Percentiles rank a stretch among this genome's conserved stretches.
Conservation (phyloP, 805 yeast genomes). For the Candida caryicola region DNA sequence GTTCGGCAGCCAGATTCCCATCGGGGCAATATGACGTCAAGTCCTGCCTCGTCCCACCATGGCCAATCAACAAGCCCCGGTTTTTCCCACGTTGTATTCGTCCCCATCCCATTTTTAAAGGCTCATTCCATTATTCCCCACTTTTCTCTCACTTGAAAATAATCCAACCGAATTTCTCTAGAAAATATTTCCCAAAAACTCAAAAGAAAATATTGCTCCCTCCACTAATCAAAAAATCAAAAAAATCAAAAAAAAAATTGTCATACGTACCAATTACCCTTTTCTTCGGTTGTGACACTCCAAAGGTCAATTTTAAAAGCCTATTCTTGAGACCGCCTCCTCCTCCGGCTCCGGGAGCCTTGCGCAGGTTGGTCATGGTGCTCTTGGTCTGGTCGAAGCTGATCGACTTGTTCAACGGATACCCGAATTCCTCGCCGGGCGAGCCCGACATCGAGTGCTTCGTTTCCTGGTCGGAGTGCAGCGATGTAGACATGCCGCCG, state of each 20-base stretch:
- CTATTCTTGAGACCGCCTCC: slow-evolving; percentile 3
- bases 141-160: background rate
- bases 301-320: slow-evolving; percentile 3
- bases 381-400: slow-evolving; percentile 40
- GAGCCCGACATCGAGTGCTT: background rate
- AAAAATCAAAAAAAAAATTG: slow-evolving; percentile 10
- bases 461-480: background rate
- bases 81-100: too few species aligned
- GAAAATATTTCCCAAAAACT: background rate
- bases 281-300: slow-evolving; percentile 22
- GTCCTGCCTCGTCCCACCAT: too few species aligned
- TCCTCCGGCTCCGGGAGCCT: slow-evolving; percentile 7
- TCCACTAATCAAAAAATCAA: background rate
- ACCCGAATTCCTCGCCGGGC: background rate
- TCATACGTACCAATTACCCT: slow-evolving; percentile 33
- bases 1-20: too few species aligned
- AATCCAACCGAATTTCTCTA: background rate
- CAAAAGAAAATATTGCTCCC: background rate
- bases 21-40: too few species aligned
- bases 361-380: slow-evolving; percentile 30
- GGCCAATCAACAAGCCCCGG: too few species aligned
- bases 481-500: background rate
- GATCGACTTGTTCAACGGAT: slow-evolving; percentile 16
- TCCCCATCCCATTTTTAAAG: background rate
- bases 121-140: background rate